phyloP scores from a whole-genome alignment of 225 moss, liverwort and hornwort species.

The Climacium dendroides region DNA sequence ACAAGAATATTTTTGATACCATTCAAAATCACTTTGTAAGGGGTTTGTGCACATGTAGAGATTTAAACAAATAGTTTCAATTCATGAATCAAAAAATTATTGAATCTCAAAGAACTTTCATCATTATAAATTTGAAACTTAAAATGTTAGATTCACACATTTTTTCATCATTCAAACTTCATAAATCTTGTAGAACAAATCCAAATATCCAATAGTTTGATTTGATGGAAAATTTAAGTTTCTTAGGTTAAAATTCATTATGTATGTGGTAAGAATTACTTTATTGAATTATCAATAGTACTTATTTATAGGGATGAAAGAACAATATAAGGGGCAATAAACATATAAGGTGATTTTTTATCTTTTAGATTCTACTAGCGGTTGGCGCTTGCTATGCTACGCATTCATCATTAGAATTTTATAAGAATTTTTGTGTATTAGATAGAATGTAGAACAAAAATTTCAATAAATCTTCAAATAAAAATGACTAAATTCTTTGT shows the following conservation, averaged over 20 bases:
- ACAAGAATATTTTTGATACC: not conserved
- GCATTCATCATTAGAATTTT: no score
- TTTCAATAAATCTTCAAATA: no score
- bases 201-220: no score
- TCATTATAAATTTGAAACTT: not conserved
- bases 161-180: no score
- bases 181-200: not conserved
- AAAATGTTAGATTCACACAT: no score
- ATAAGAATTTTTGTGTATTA: no score
- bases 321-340: not conserved
- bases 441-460: no score
- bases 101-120: not conserved
- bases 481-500: no score
- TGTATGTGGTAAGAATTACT: not conserved
- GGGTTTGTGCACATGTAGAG: not conserved
- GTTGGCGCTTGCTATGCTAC: no score
- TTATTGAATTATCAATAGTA: not conserved
- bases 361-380: no score
- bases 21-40: not conserved
- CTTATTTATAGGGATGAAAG: rapidly evolving
- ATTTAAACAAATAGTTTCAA: not conserved
- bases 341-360: not conserved
- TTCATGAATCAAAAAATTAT: not conserved
- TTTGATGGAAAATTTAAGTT: not conserved
- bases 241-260: rapidly evolving